Base-by-base conservation (phyloP, 202 grass and related monocot species). In the Miscanthus sacchariflorus region DNA sequence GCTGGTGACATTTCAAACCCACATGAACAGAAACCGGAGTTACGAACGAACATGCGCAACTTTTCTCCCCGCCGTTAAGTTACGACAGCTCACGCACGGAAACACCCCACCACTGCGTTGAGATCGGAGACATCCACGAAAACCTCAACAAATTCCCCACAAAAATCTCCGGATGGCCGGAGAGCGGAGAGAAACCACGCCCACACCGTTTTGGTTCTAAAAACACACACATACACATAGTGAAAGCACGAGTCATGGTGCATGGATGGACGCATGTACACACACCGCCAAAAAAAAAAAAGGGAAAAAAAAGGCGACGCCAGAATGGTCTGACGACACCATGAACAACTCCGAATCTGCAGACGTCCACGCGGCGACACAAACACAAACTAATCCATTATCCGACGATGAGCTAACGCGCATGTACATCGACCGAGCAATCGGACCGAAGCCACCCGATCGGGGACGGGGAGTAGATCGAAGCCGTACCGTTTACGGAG, bases 401-500 rank as follows among this genome's bases (percentile, higher is more conserved):
- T 12, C 70, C 21, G 11, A 9, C 12, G 69, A 13, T 12, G 49
- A n/a, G 8, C 19, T 25, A 65, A 46, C 69, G 45, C 24, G 5
- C 45, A 2, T 45, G 2, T 45, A 45, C 45, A 23, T 68, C 71
- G 23, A 27, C 49, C 7, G 9, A 78, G 7, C 43, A 17, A 78
- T 25, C 25, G 11, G 27, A 68, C 27, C 0, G 30, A 68, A 48
- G 17, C 17, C 19, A 21, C 0, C 2, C 2, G 48, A 56, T 72
- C 30, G 64, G 48, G 14, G 48, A 15, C 39, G 39, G 39, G 9
- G 45, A 64, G 38, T 63, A 19, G 70, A 30, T 30, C 12, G 25
- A 59, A 5, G 12, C 46, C 70, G 81, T 85, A 88, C 85, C 90
- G 64, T 10, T 59, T 28, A 19, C 15, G 12, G 3, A 25, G 43